phyloP scores from a whole-genome alignment of 805 yeast species.

The Candida tallmaniae region DNA sequence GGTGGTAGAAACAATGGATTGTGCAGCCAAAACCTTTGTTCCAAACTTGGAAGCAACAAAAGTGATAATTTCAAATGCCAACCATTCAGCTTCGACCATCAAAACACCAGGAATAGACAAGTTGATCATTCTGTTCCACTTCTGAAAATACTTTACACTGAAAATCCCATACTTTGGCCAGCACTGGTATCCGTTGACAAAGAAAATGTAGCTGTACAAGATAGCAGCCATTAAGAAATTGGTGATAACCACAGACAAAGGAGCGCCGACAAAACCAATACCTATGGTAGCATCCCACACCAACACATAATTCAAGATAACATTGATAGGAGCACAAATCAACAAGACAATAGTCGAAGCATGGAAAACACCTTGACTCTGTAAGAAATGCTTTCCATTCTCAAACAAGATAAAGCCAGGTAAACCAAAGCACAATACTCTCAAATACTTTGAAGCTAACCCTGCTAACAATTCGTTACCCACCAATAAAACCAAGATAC shows the following conservation, averaged over 20 bases:
- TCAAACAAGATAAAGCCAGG: conserved; percentile 75
- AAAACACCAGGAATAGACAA: conserved; percentile 70
- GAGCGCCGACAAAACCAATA: conserved; percentile 72
- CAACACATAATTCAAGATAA: conserved; percentile 56
- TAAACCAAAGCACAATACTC: conserved; percentile 55
- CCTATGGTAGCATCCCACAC: conserved; percentile 62
- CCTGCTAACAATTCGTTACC: conserved; percentile 24
- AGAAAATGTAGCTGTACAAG: conserved; percentile 43
- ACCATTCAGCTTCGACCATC: conserved; percentile 76
- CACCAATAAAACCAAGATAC: conserved; percentile 34
- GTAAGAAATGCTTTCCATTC: conserved; percentile 67
- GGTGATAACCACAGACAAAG: conserved; percentile 66
- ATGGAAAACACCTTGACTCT: conserved; percentile 74
- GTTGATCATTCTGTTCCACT: conserved; percentile 62
- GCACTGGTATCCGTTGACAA: conserved; percentile 43
- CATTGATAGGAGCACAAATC: conserved; percentile 73
- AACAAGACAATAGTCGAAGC: conserved; percentile 71
- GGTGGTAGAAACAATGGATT: conserved; percentile 65
- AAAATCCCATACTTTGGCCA: conserved; percentile 31
- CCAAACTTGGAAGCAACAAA: conserved; percentile 67
- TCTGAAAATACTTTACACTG: conserved; percentile 29
- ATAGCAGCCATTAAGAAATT: conserved; percentile 67
- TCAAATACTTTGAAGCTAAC: conserved; percentile 57
- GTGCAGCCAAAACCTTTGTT: conserved; percentile 64
- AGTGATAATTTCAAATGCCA: conserved; percentile 73